Conservation (phyloP, 1,139 yeast species). For the Geotrichum histeridarum region DNA sequence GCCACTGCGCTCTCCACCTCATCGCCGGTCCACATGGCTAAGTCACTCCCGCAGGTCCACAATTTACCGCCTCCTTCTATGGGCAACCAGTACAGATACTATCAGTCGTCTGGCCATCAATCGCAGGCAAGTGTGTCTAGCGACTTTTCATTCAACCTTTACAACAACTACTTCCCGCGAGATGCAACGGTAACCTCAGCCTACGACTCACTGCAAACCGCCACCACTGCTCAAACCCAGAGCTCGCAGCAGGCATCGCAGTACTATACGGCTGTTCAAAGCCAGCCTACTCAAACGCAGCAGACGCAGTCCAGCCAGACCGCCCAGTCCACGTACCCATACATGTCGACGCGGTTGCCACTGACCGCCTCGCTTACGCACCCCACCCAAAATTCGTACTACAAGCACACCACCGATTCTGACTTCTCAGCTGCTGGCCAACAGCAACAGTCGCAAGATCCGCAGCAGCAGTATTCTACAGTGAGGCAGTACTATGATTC, state of each 20-base stretch:
- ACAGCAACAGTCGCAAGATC: neutral
- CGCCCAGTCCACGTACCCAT: no score
- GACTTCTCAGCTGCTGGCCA: neutral
- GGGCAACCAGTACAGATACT: neutral
- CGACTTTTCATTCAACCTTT: constrained; percentile 1
- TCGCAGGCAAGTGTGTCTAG: neutral
- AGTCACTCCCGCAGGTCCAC: neutral
- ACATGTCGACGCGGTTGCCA: neutral
- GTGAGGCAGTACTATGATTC: neutral
- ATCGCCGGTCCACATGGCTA: neutral
- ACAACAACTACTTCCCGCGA: constrained; percentile 4
- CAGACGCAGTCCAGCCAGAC: neutral
- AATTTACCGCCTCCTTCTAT: constrained; percentile 1
- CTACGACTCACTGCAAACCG: neutral
- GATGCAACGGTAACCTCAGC: neutral
- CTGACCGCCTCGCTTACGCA: neutral
- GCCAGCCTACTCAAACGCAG: neutral
- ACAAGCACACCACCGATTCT: neutral
- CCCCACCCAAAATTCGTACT: neutral
- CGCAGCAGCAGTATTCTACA: neutral
- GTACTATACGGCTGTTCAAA: neutral
- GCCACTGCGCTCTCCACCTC: neutral
- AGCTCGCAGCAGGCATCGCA: neutral
- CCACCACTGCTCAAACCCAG: neutral
- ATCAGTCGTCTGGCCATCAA: neutral